These are phyloP conservation scores for Ustilago sp. DNA, from an alignment of 1,284 basidiomycete genomes.

Conservation along the genomic window DNA sequence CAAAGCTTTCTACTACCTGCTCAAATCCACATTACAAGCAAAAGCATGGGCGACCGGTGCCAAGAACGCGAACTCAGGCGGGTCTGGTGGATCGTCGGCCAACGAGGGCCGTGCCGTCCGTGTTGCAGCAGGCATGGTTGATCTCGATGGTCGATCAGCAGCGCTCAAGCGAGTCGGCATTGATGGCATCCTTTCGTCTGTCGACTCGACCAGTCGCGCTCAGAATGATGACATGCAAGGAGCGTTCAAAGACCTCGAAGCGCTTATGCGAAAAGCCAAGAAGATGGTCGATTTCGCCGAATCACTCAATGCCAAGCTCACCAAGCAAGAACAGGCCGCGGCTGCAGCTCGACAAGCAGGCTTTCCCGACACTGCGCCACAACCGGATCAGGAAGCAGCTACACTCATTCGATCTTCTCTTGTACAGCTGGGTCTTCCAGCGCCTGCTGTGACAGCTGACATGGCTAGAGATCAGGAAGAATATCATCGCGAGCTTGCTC, in stretches of 20 bases:
- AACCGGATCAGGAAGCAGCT: slow-evolving; percentile 73
- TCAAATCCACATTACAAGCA: slow-evolving; percentile 81
- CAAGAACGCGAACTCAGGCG: slow-evolving; percentile 1
- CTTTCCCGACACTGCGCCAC: slow-evolving; percentile 19
- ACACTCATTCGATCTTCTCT: slow-evolving; percentile 81
- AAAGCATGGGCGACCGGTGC: slow-evolving; percentile 77
- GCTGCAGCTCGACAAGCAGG: slow-evolving; percentile 38
- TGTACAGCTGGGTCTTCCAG: slow-evolving; percentile 84
- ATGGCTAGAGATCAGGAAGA: slow-evolving; percentile 85
- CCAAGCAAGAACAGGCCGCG: slow-evolving; percentile 72
- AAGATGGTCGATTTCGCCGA: slow-evolving; percentile 91
- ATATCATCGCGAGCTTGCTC: slow-evolving; percentile 85
- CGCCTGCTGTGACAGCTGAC: slow-evolving; percentile 85
- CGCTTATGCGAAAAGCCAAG: slow-evolving; percentile 88
- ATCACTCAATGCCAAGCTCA: slow-evolving; percentile 85
- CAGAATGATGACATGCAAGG: slow-evolving; percentile 79
- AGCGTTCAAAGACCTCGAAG: slow-evolving; percentile 88
- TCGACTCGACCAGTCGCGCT: slow-evolving; percentile 72
- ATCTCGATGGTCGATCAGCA: slow-evolving; percentile 52
- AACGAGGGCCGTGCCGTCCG: slow-evolving; percentile 21
- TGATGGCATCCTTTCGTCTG: slow-evolving; percentile 40
- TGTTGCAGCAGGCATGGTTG: slow-evolving; percentile 36
- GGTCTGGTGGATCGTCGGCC: not conserved
- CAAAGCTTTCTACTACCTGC: slow-evolving; percentile 81
- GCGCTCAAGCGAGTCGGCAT: slow-evolving; percentile 51